A percentile compares a stretch with the other conserved stretches of the same genome.
These are phyloP conservation scores for Didymella arachidicola DNA, from an alignment of 2,329 filamentous ascomycete genomes.

Conservation along the genomic window DNA sequence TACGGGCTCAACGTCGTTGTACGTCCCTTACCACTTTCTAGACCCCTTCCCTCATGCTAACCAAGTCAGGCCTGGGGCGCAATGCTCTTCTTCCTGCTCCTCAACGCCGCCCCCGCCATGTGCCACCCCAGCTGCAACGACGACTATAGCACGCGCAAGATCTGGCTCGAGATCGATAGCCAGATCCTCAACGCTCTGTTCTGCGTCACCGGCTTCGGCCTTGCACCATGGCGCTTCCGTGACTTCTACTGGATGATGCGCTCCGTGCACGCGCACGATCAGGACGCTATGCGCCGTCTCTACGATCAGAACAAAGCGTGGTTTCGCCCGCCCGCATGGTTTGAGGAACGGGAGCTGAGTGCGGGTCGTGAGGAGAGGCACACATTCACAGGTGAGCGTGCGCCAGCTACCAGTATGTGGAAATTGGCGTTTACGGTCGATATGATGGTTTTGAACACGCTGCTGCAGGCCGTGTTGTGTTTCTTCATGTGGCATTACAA, in stretches of 20 bases:
- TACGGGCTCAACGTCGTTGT: slow-evolving; percentile 80
- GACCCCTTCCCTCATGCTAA: not conserved
- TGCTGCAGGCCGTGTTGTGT: slow-evolving; percentile 75
- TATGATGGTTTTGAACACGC: slow-evolving; percentile 79
- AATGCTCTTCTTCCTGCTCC: slow-evolving; percentile 86
- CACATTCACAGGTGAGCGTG: slow-evolving; percentile 73
- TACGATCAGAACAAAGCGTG: slow-evolving; percentile 77
- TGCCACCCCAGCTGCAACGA: slow-evolving; percentile 73
- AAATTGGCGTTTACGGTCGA: slow-evolving; percentile 81
- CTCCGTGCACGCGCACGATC: slow-evolving; percentile 60
- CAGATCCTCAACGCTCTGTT: slow-evolving; percentile 85
- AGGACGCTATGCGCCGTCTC: slow-evolving; percentile 65
- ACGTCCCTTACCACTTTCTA: not conserved
- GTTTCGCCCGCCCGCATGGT: slow-evolving; percentile 74
- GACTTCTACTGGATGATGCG: slow-evolving; percentile 75
- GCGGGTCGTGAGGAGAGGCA: slow-evolving; percentile 45
- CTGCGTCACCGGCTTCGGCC: slow-evolving; percentile 82
- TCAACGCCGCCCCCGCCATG: slow-evolving; percentile 77
- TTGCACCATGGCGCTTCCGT: slow-evolving; percentile 82
- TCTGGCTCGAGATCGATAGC: slow-evolving; percentile 84
- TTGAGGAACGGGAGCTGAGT: slow-evolving; percentile 54
- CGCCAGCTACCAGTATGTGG: slow-evolving; percentile 72
- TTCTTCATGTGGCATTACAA: slow-evolving; percentile 85
- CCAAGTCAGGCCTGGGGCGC: slow-evolving; percentile 73
- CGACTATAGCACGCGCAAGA: slow-evolving; percentile 74